Evolutionary conservation across 2,329 filamentous ascomycete species (phyloP).

Genomic region (Aspergillus persii): DNA sequence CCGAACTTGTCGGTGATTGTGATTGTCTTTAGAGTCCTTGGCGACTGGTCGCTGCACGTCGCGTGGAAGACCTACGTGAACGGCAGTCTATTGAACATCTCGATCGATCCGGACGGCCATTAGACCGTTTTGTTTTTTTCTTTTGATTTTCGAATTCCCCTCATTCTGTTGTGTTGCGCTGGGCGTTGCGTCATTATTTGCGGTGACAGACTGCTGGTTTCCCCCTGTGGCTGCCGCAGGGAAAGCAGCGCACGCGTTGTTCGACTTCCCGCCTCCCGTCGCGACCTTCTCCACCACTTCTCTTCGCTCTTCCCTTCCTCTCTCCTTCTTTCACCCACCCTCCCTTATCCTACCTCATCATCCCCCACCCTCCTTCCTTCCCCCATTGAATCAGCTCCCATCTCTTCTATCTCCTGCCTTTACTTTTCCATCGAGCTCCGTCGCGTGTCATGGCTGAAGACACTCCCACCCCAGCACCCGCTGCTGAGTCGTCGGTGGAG

Average conservation of each 20-base stretch:
- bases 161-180: slow-evolving; percentile 11
- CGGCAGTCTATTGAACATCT: neutral
- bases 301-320: slow-evolving; percentile 19
- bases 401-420: slow-evolving; percentile 11
- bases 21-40: neutral
- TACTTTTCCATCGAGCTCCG: slow-evolving; percentile 16
- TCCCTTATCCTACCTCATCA: slow-evolving; percentile 23
- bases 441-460: slow-evolving; percentile 41
- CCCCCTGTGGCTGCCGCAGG: slow-evolving; percentile 7
- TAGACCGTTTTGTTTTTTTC: no score
- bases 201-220: slow-evolving; percentile 7
- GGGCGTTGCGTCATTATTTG: slow-evolving; percentile 26
- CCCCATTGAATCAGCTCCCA: slow-evolving; percentile 9
- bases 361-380: slow-evolving; percentile 17
- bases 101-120: neutral
- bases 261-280: slow-evolving; percentile 29
- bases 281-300: slow-evolving; percentile 28
- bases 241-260: slow-evolving; percentile 25
- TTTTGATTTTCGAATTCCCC: neutral
- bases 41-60: neutral
- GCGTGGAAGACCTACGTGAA: neutral
- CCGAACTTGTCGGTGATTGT: neutral
- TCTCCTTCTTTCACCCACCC: slow-evolving; percentile 27
- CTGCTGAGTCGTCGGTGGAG: slow-evolving; percentile 32
- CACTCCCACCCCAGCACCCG: slow-evolving; percentile 32